A percentile compares a stretch with the other conserved stretches of the same genome.
Evolutionary conservation across 306 rosid species (phyloP).

Genomic region (Lathyrus aphaca): DNA sequence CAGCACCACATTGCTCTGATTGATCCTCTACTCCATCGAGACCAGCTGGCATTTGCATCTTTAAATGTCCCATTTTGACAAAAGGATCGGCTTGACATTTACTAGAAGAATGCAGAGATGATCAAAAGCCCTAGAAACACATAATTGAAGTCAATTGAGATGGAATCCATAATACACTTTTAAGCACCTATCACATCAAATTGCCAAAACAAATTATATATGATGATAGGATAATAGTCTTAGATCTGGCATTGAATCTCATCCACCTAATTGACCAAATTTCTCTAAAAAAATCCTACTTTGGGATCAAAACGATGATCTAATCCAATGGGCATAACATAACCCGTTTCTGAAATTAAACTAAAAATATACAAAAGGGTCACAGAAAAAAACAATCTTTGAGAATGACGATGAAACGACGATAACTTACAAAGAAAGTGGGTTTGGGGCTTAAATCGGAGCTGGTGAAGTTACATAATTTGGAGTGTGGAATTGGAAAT

Average conservation of each 20-base stretch:
- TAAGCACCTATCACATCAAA: background rate
- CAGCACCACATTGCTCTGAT: conserved; percentile 71
- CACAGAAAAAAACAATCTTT: background rate
- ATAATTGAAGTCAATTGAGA: background rate
- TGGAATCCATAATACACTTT: background rate
- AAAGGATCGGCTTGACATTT: conserved; percentile 18
- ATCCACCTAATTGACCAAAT: background rate
- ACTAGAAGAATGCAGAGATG: conserved; percentile 20
- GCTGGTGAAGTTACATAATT: background rate
- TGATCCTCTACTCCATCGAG: conserved; percentile 83
- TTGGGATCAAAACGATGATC: conserved; percentile 2
- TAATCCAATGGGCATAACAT: background rate
- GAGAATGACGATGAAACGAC: background rate
- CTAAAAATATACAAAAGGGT: conserved; percentile 4
- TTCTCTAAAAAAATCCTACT: background rate
- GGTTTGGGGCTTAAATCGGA: conserved; percentile 4
- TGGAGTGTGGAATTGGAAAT: conserved; percentile 18
- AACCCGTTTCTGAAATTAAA: background rate
- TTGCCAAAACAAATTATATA: background rate
- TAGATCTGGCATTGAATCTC: conserved; percentile 11
- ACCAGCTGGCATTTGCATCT: conserved; percentile 60
- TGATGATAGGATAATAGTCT: background rate
- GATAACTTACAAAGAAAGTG: conserved; percentile 7
- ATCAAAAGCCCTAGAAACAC: background rate
- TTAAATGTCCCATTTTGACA: conserved; percentile 70